Evolutionary conservation across 208 protist genomes (phyloP), one percentile per base, ranked within the genome.

Genomic region (Leishmania braziliensis): DNA sequence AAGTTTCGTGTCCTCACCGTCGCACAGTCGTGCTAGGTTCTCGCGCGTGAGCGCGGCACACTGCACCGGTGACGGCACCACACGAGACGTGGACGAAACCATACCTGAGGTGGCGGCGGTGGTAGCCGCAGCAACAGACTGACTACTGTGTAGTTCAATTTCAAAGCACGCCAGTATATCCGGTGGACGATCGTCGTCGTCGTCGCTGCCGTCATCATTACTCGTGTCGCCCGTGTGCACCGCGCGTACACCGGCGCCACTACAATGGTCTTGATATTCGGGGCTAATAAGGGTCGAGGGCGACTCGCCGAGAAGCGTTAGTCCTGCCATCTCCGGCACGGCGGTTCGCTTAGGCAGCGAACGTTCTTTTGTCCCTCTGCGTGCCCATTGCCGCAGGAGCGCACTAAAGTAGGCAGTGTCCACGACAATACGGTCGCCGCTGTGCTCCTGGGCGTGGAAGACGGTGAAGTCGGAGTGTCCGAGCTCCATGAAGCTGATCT

Each of bases 401-500:
- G 89, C 80, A 36, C 56, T 80, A 46, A 92, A 91, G 69, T 95
- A 93, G n/a, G 89, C 86, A 74, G 90, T 90, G 75, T 97, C 93
- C 0, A 97, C 92, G 0, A 97, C 93, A 23, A 97, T 68, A n/a
- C 91, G 89, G 77, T 97, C 92, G 1, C 87, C 84, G 29, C 82
- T 89, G 29, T 29, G 66, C 48, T 91, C 89, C 51, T 95, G 90
- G 16, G 75, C 75, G 85, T 91, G 88, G 68, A 97, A 93, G 50
- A 94, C 84, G 20, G 89, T 93, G 68, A 95, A 92, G 26, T 92
- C 87, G 23, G 82, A 33, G 23, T 80, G 60, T 2, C 83, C 75
- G 26, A 93, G 78, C 60, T 95, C 90, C 91, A 97, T 97, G 77
- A 97, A 97, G 16, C 66, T 80, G 6, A 97, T 84, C 75, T 97